These are phyloP conservation scores for Lithocarpus polystachyus DNA, from an alignment of 306 rosid species.

Conservation along the genomic window DNA sequence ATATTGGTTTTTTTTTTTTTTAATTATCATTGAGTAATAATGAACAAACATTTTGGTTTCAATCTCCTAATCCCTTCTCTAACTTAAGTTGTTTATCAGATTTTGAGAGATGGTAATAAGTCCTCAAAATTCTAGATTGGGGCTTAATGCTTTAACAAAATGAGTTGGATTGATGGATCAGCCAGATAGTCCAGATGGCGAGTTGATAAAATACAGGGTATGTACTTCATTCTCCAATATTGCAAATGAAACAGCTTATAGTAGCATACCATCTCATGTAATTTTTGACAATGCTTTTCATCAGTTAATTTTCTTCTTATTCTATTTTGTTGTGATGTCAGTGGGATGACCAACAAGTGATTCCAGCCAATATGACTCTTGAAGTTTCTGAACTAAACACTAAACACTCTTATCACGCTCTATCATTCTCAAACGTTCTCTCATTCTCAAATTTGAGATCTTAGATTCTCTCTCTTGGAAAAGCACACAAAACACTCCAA, in stretches of 20 bases:
- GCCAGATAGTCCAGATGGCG: slow-evolving; percentile 79
- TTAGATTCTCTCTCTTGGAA: too few relatives aligned
- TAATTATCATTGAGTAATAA: background rate
- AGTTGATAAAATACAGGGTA: slow-evolving; percentile 89
- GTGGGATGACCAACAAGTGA: too few relatives aligned
- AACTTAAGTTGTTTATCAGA: slow-evolving; percentile 47
- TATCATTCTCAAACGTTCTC: too few relatives aligned
- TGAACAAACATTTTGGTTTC: background rate
- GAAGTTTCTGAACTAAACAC: too few relatives aligned
- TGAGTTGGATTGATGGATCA: slow-evolving; percentile 66
- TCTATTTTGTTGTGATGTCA: slow-evolving; percentile 21
- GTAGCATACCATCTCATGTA: background rate
- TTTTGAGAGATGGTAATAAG: slow-evolving; percentile 96
- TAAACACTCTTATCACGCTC: too few relatives aligned
- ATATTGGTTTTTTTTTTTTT: too few relatives aligned
- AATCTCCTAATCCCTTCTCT: background rate
- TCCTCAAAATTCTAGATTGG: slow-evolving; percentile 78
- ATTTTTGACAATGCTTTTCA: background rate
- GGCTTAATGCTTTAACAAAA: slow-evolving; percentile 70
- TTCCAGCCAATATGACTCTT: too few relatives aligned
- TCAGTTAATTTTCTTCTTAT: slow-evolving; percentile 22
- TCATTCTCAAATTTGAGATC: too few relatives aligned
- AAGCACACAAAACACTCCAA: too few relatives aligned
- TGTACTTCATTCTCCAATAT: slow-evolving; percentile 19
- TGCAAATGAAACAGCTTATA: background rate